These are phyloP conservation scores for Cadophora malorum DNA, from an alignment of 2,329 filamentous ascomycete genomes.

Conservation along the genomic window DNA sequence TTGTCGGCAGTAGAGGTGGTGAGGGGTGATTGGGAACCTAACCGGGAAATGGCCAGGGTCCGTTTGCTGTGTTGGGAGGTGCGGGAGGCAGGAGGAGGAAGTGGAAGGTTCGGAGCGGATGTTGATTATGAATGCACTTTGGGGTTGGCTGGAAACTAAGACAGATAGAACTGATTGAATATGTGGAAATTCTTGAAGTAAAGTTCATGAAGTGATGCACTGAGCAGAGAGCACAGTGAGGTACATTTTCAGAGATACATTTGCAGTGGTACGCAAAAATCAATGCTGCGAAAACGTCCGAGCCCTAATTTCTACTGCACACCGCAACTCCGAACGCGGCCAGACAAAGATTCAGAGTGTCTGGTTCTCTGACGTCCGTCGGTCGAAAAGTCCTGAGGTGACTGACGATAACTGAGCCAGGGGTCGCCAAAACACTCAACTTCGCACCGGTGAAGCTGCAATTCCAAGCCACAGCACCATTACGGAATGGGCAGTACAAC, in stretches of 20 bases:
- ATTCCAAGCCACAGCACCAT: background rate
- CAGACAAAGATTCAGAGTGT: background rate
- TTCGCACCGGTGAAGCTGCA: background rate
- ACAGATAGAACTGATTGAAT: background rate
- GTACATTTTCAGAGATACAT: no score
- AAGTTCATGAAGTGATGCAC: no score
- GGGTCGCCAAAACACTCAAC: background rate
- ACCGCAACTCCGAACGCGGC: background rate
- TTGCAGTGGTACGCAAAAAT: background rate
- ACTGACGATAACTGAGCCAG: background rate
- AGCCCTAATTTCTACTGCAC: background rate
- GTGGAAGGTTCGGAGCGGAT: background rate
- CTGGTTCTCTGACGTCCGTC: background rate
- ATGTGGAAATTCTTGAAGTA: background rate
- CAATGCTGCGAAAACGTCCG: background rate
- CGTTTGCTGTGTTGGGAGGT: background rate
- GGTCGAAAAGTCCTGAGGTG: background rate
- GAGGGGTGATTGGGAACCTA: background rate
- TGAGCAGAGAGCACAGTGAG: no score
- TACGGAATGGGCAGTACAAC: slow-evolving; percentile 37
- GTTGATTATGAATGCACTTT: background rate
- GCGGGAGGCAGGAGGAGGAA: background rate
- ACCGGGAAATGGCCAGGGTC: background rate
- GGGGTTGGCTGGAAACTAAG: background rate
- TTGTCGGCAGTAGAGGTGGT: background rate